phyloP scores from a whole-genome alignment of 257 asterid genomes.

The Jacaranda mimosifolia region DNA sequence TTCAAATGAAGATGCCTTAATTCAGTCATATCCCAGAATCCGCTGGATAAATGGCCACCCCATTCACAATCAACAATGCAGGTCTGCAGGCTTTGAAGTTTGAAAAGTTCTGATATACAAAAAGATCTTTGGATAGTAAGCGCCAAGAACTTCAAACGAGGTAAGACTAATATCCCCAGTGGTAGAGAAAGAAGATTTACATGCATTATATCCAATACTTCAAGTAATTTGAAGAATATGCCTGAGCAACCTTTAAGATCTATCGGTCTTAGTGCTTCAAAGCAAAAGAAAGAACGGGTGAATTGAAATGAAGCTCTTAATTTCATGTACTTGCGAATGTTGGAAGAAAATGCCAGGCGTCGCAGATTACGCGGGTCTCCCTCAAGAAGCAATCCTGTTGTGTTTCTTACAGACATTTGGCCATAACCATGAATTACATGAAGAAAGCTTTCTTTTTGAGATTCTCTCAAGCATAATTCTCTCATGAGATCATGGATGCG shows the following conservation, averaged over 20 bases:
- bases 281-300: too few relatives aligned
- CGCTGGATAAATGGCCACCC: neutral
- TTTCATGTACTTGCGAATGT: neutral
- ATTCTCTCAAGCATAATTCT: constrained; percentile 37
- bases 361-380: neutral
- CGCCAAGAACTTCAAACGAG: neutral
- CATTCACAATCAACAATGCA: neutral
- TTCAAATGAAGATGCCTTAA: neutral
- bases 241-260: neutral
- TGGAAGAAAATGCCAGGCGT: constrained; percentile 26
- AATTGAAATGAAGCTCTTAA: too few relatives aligned
- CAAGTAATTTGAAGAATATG: neutral
- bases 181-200: neutral
- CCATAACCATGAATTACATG: constrained; percentile 12
- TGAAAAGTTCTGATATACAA: neutral
- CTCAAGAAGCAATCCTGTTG: neutral
- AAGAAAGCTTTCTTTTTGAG: constrained; percentile 18
- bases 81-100: neutral
- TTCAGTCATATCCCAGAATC: neutral
- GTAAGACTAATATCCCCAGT: neutral
- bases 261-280: neutral
- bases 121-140: neutral
- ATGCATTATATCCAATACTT: neutral
- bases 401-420: neutral
- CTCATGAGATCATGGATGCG: constrained; percentile 42